Evolutionary conservation across 2,329 filamentous ascomycete species (phyloP).

Genomic region (Diaporthe eres): DNA sequence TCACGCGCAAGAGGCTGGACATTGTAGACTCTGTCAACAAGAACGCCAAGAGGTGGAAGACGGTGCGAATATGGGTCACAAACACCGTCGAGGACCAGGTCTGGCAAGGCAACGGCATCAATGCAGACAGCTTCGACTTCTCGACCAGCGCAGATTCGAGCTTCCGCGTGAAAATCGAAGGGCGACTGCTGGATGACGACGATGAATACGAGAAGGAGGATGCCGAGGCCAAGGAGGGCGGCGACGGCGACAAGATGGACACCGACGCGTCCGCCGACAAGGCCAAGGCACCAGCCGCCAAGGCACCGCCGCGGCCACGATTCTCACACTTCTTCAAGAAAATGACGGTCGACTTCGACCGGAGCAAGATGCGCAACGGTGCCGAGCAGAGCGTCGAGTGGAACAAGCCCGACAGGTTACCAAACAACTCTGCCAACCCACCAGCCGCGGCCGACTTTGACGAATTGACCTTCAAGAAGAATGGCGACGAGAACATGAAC

Average conservation of each 20-base stretch:
- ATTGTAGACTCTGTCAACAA: slow-evolving; percentile 85
- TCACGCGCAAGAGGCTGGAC: slow-evolving; percentile 94
- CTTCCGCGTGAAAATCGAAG: slow-evolving; percentile 94
- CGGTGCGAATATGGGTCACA: slow-evolving; percentile 92
- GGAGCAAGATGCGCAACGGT: slow-evolving; percentile 69
- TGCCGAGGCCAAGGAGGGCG: slow-evolving; percentile 61
- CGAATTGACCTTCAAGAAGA: slow-evolving; percentile 90
- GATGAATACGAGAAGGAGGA: slow-evolving; percentile 67
- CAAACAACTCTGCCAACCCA: slow-evolving; percentile 63
- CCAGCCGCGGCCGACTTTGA: slow-evolving; percentile 85
- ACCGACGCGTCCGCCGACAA: slow-evolving; percentile 53
- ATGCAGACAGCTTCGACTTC: slow-evolving; percentile 85
- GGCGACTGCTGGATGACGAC: slow-evolving; percentile 81
- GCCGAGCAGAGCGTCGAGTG: slow-evolving; percentile 80
- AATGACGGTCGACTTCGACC: slow-evolving; percentile 82
- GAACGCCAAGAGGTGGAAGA: slow-evolving; percentile 84
- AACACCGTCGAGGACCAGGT: slow-evolving; percentile 96
- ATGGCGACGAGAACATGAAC: slow-evolving; percentile 92
- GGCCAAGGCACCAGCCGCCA: slow-evolving; percentile 53
- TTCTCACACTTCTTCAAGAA: slow-evolving; percentile 87
- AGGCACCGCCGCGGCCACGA: slow-evolving; percentile 61
- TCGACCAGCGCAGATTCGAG: slow-evolving; percentile 81
- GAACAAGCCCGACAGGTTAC: slow-evolving; percentile 80
- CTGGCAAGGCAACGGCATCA: slow-evolving; percentile 83
- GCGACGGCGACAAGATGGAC: slow-evolving; percentile 59